Percentiles rank a stretch among this genome's conserved stretches.
phyloP scores from a whole-genome alignment of 1,284 basidiomycete genomes.

The Ganoderma lingzhi region DNA sequence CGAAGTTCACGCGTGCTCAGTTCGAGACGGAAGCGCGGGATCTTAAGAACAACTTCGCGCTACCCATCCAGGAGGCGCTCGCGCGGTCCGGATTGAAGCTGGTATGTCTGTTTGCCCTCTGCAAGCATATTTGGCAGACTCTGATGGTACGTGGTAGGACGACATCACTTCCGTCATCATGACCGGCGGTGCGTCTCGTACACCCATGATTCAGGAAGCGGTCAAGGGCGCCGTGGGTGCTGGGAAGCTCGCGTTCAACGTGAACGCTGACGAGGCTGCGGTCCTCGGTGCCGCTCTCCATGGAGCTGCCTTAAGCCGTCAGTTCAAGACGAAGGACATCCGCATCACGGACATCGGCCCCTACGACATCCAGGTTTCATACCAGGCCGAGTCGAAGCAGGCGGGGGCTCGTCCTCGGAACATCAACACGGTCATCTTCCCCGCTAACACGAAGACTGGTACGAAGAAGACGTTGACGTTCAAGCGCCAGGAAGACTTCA shows the following conservation, averaged over 20 bases:
- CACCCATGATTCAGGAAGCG: conserved; percentile 91
- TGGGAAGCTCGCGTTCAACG: conserved; percentile 89
- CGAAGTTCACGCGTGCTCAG: conserved; percentile 76
- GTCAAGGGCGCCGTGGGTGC: conserved; percentile 82
- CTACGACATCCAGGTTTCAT: conserved; percentile 82
- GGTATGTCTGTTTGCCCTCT: conserved; percentile 42
- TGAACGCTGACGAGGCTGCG: conserved; percentile 97
- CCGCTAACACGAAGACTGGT: conserved; percentile 75
- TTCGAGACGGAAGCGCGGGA: conserved; percentile 82
- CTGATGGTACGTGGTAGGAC: conserved; percentile 48
- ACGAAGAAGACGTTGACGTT: conserved; percentile 87
- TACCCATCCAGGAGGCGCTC: conserved; percentile 85
- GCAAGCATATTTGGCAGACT: background rate
- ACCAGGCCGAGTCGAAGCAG: conserved; percentile 67
- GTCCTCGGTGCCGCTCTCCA: conserved; percentile 96
- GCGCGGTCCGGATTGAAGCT: conserved; percentile 72
- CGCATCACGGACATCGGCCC: conserved; percentile 79
- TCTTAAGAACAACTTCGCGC: conserved; percentile 67
- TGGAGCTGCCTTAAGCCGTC: conserved; percentile 88
- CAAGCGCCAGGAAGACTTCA: conserved; percentile 82
- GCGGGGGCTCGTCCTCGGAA: conserved; percentile 62
- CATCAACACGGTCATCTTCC: conserved; percentile 81
- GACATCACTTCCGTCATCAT: conserved; percentile 91
- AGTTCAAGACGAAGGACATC: conserved; percentile 97
- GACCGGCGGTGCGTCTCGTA: conserved; percentile 89